A percentile compares a stretch with the other conserved stretches of the same genome.
Evolutionary conservation across 257 asterid species (phyloP).

Genomic region (Primulina eburnea): DNA sequence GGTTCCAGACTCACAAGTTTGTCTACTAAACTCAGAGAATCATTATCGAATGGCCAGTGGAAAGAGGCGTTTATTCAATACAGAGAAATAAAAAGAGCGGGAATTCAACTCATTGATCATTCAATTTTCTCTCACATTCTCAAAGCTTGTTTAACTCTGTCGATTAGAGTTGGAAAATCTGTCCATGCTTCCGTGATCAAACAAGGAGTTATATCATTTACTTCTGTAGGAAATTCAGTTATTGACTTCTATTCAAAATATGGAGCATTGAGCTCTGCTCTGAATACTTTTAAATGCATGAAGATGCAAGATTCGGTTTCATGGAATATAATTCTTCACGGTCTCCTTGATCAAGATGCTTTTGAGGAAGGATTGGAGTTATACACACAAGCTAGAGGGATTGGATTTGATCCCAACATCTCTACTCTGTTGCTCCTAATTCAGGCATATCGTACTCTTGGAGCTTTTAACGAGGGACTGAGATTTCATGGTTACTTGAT

Average conservation of each 20-base stretch:
- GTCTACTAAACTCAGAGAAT: slow-evolving; percentile 46
- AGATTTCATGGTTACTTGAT: slow-evolving; percentile 56
- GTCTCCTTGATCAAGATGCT: slow-evolving; percentile 43
- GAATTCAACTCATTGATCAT: slow-evolving; percentile 46
- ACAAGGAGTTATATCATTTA: slow-evolving; percentile 59
- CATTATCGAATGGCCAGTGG: slow-evolving; percentile 47
- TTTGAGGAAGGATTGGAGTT: slow-evolving; percentile 45
- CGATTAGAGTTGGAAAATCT: slow-evolving; percentile 43
- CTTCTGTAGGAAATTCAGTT: slow-evolving; percentile 59
- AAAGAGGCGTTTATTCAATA: slow-evolving; percentile 49
- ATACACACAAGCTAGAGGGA: slow-evolving; percentile 47
- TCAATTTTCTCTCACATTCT: slow-evolving; percentile 57
- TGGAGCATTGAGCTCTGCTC: slow-evolving; percentile 48
- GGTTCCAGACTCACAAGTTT: slow-evolving; percentile 33
- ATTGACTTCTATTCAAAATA: slow-evolving; percentile 72
- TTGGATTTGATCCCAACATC: slow-evolving; percentile 68
- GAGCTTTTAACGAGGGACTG: slow-evolving; percentile 40
- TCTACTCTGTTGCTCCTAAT: slow-evolving; percentile 69
- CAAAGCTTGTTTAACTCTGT: slow-evolving; percentile 54
- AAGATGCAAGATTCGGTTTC: slow-evolving; percentile 61
- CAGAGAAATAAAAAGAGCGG: slow-evolving; percentile 36
- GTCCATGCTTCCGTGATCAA: slow-evolving; percentile 63
- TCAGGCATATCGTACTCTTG: slow-evolving; percentile 50
- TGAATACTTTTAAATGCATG: slow-evolving; percentile 46
- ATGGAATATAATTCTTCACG: slow-evolving; percentile 78